phyloP scores from a whole-genome alignment of 331 rosid species.

The Malus hybrid region DNA sequence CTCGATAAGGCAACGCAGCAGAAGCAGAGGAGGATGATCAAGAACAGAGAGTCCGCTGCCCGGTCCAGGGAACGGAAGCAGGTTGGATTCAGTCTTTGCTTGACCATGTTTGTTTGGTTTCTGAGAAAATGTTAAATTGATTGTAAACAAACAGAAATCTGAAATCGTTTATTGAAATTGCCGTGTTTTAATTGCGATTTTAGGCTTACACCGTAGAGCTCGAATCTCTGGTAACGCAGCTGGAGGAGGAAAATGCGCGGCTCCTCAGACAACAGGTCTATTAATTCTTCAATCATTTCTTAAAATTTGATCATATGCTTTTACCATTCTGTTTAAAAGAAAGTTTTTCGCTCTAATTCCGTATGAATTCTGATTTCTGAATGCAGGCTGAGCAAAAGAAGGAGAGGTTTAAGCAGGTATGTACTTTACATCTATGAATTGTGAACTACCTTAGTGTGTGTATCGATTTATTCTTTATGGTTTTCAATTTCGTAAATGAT shows the following conservation, averaged over 20 bases:
- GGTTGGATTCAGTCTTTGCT: conserved; percentile 25
- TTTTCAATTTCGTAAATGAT: too few species aligned
- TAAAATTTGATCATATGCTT: neutral
- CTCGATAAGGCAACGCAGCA: conserved; percentile 79
- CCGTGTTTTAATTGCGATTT: neutral
- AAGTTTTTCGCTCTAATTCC: neutral
- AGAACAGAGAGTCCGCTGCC: conserved; percentile 67
- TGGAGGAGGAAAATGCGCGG: conserved; percentile 66
- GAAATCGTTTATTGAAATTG: too few species aligned
- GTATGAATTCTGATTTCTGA: neutral
- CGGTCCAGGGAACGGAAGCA: conserved; percentile 96
- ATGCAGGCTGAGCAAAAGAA: conserved; percentile 51
- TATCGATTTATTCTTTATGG: neutral
- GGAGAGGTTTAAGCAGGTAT: conserved; percentile 49
- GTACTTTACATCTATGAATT: neutral
- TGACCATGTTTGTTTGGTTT: too few species aligned
- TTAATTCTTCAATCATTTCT: neutral
- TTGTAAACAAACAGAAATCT: too few species aligned
- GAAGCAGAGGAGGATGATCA: conserved; percentile 40
- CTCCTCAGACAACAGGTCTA: conserved; percentile 62
- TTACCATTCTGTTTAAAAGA: neutral
- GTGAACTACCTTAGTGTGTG: neutral
- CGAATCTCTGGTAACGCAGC: conserved; percentile 55
- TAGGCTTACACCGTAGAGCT: conserved; percentile 86
- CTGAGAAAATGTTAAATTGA: too few species aligned